Evolutionary conservation across 2,329 filamentous ascomycete genomes (phyloP).

Genomic region (Dactylonectria estremocensis): DNA sequence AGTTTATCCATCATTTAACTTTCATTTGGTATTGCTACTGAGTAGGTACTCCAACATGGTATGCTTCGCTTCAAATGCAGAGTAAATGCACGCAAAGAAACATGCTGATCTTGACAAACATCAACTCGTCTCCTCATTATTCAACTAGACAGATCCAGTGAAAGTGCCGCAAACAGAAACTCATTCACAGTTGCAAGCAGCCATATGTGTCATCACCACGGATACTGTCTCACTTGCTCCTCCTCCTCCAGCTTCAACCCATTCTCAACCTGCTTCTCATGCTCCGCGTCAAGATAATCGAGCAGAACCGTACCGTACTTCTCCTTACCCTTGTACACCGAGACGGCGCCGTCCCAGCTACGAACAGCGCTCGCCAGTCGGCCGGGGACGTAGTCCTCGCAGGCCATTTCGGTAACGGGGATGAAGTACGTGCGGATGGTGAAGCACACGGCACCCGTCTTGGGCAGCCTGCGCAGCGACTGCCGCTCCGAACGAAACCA

Average conservation of each 20-base stretch:
- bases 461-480: constrained; percentile 74
- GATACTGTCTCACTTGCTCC: constrained; percentile 74
- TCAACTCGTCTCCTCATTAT: background rate
- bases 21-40: background rate
- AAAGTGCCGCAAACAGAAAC: background rate
- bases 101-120: background rate
- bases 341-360: constrained; percentile 86
- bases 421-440: constrained; percentile 88
- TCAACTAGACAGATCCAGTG: background rate
- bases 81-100: background rate
- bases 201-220: constrained; percentile 60
- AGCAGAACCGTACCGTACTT: constrained; percentile 81
- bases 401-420: constrained; percentile 76
- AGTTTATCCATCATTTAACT: background rate
- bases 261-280: constrained; percentile 78
- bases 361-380: constrained; percentile 82
- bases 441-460: constrained; percentile 74
- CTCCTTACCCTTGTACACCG: constrained; percentile 83
- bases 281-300: constrained; percentile 82
- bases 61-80: background rate
- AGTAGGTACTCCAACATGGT: background rate
- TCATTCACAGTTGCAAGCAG: background rate
- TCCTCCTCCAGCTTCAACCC: constrained; percentile 76
- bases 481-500: constrained; percentile 85
- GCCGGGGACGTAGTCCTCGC: constrained; percentile 84